Percentiles rank a stretch among this genome's conserved stretches.
These are phyloP conservation scores for Malassezia cuniculi DNA, from an alignment of 1,284 basidiomycete species.

Conservation along the genomic window DNA sequence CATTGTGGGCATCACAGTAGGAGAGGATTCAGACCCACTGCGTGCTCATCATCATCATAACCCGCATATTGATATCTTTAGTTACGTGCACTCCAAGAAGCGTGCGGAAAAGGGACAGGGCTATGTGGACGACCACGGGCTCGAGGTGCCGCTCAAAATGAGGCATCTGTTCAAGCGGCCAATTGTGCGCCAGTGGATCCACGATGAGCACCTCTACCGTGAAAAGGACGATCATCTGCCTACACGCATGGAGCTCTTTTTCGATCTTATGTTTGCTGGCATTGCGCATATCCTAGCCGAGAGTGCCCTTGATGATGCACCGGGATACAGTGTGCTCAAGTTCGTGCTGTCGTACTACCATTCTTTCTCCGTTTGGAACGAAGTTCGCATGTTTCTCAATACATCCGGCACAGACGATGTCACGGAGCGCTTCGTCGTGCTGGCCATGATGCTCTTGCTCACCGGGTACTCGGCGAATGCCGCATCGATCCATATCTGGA, in stretches of 20 bases:
- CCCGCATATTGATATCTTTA: too few species aligned
- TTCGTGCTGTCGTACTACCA: slow-evolving; percentile 42
- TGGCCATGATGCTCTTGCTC: slow-evolving; percentile 40
- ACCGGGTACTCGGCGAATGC: slow-evolving; percentile 40
- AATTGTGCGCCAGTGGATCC: slow-evolving; percentile 42
- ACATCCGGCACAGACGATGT: slow-evolving; percentile 42
- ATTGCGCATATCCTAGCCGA: slow-evolving; percentile 34
- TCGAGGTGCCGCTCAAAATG: slow-evolving; percentile 28
- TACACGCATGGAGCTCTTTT: slow-evolving; percentile 42
- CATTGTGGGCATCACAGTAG: too few species aligned
- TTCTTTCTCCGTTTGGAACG: slow-evolving; percentile 34
- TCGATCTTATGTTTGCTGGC: slow-evolving; percentile 40
- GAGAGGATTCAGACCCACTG: too few species aligned
- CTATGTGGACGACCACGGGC: slow-evolving; percentile 21
- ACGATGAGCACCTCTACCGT: slow-evolving; percentile 34
- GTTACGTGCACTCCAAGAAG: slow-evolving; percentile 1
- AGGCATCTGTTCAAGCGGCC: slow-evolving; percentile 39
- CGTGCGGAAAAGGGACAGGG: neutral
- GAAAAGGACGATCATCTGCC: slow-evolving; percentile 38
- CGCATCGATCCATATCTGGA: slow-evolving; percentile 18
- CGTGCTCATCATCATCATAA: too few species aligned
- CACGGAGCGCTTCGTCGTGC: slow-evolving; percentile 29
- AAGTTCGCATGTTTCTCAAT: slow-evolving; percentile 36
- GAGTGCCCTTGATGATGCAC: slow-evolving; percentile 16
- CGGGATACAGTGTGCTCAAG: slow-evolving; percentile 36